phyloP scores from a whole-genome alignment of 2,329 filamentous ascomycete genomes.

The Pseudocercospora pini-densiflorae region DNA sequence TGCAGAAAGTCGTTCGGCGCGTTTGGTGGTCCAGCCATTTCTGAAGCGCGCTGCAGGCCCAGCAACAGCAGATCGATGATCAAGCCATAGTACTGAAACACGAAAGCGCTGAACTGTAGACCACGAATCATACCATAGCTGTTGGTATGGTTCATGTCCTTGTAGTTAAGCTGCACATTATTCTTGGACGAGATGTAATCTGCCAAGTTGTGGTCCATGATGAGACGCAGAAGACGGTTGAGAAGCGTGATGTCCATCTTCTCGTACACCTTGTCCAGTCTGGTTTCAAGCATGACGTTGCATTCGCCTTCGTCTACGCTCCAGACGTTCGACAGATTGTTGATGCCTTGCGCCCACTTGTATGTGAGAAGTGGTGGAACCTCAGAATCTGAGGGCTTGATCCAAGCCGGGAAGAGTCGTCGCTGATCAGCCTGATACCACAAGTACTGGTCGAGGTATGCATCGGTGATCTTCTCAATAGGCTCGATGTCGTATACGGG shows the following conservation, averaged over 20 bases:
- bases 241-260: constrained; percentile 97
- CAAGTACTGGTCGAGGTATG: constrained; percentile 96
- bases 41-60: constrained; percentile 92
- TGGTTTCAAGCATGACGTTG: constrained; percentile 98
- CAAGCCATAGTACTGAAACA: constrained; percentile 98
- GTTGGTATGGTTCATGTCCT: constrained; percentile 99
- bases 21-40: constrained; percentile 92
- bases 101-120: constrained; percentile 96
- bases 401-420: constrained; percentile 97
- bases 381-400: constrained; percentile 98
- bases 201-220: constrained; percentile 99
- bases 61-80: constrained; percentile 92
- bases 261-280: constrained; percentile 98
- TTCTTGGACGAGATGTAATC: constrained; percentile 99
- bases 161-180: constrained; percentile 98
- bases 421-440: constrained; percentile 99
- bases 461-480: constrained; percentile 99
- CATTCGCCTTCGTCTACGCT: constrained; percentile 92
- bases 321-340: constrained; percentile 96
- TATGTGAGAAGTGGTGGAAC: constrained; percentile 93
- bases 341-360: constrained; percentile 99
- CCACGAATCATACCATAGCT: constrained; percentile 98
- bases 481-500: constrained; percentile 99
- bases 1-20: constrained; percentile 97
- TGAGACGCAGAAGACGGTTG: constrained; percentile 87